phyloP scores from a whole-genome alignment of 495 filamentous ascomycete genomes.

The Poronia punctata region DNA sequence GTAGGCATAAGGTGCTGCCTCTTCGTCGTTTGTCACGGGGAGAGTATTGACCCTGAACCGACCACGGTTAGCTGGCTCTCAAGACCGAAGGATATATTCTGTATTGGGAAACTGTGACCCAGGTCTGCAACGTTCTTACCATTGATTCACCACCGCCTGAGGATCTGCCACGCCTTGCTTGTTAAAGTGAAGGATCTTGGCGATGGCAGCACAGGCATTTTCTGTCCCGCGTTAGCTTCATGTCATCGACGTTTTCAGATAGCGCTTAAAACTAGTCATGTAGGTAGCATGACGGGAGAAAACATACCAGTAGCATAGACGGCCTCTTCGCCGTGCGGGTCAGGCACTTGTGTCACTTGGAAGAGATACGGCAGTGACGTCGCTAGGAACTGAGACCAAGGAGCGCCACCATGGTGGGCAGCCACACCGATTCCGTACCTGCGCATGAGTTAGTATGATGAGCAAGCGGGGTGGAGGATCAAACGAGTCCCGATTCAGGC shows the following conservation, averaged over 20 bases:
- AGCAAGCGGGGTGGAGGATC: background rate
- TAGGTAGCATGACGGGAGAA: too few relatives aligned
- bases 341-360: slow-evolving; percentile 66
- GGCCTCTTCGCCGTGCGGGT: slow-evolving; percentile 84
- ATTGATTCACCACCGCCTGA: slow-evolving; percentile 65
- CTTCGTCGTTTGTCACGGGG: slow-evolving; percentile 90
- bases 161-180: slow-evolving; percentile 61
- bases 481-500: too few relatives aligned
- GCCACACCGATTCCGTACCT: slow-evolving; percentile 90
- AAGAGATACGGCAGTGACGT: slow-evolving; percentile 76
- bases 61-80: background rate
- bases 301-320: slow-evolving; percentile 70
- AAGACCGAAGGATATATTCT: background rate
- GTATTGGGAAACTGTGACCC: background rate
- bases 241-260: too few relatives aligned
- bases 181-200: slow-evolving; percentile 92
- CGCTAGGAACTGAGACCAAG: slow-evolving; percentile 78
- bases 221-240: slow-evolving; percentile 38
- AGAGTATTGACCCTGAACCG: slow-evolving; percentile 59
- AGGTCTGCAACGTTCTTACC: slow-evolving; percentile 37
- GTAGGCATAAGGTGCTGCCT: slow-evolving; percentile 95
- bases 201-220: slow-evolving; percentile 94
- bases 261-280: too few relatives aligned
- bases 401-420: slow-evolving; percentile 79
- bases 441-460: slow-evolving; percentile 3